These are phyloP conservation scores for Talaromyces liani DNA, from an alignment of 495 filamentous ascomycete genomes.

Conservation along the genomic window DNA sequence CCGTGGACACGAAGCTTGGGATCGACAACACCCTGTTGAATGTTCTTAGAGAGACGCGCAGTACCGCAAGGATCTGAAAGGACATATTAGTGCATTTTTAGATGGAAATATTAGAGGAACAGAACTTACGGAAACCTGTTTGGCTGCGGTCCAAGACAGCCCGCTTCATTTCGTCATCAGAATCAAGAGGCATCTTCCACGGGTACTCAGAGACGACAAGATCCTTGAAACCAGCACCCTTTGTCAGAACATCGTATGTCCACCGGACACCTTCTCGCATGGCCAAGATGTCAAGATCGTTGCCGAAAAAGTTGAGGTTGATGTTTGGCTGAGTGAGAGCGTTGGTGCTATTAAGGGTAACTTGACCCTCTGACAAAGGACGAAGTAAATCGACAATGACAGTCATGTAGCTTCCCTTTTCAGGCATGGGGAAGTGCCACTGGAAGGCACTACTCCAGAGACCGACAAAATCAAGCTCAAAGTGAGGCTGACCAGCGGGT, in stretches of 20 bases:
- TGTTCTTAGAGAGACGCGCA: conserved; percentile 35
- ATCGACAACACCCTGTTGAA: conserved; percentile 37
- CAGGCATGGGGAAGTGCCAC: conserved; percentile 51
- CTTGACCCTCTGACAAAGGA: conserved; percentile 40
- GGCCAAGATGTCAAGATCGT: conserved; percentile 34
- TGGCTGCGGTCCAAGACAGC: conserved; percentile 36
- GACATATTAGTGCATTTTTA: neutral
- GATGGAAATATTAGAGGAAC: neutral
- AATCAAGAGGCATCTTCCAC: conserved; percentile 50
- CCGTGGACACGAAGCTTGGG: conserved; percentile 30
- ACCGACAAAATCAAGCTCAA: conserved; percentile 46
- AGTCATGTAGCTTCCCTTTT: conserved; percentile 41
- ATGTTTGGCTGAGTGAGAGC: conserved; percentile 45
- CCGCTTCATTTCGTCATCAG: conserved; percentile 49
- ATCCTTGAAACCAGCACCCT: conserved; percentile 42
- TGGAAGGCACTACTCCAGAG: conserved; percentile 46
- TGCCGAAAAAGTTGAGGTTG: conserved; percentile 37
- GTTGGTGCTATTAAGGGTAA: conserved; percentile 45
- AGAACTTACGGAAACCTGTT: conserved; percentile 29
- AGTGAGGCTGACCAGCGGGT: conserved; percentile 53
- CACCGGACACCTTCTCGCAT: conserved; percentile 36
- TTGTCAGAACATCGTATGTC: conserved; percentile 31
- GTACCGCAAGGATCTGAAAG: conserved; percentile 34
- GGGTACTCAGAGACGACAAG: conserved; percentile 41
- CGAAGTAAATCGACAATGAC: conserved; percentile 56